Evolutionary conservation across 148 eudicot genomes (phyloP).

Genomic region (Chenopodium album): DNA sequence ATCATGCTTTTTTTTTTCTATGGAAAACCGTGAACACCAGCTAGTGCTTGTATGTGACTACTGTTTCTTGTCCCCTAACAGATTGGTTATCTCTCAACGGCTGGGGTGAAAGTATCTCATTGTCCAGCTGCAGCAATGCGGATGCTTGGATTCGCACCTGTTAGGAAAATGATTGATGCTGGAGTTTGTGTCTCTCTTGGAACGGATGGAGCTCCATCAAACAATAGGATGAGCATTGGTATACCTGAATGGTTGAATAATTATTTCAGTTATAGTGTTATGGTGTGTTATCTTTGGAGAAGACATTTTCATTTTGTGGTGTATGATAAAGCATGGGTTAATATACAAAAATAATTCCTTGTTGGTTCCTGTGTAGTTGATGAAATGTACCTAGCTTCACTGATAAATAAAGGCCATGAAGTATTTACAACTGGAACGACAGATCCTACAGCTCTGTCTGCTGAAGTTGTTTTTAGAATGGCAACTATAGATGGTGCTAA

Average conservation of each 20-base stretch:
- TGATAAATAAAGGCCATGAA: slow-evolving; percentile 87
- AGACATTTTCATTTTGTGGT: too few relatives aligned
- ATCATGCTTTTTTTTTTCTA: background rate
- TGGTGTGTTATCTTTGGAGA: background rate
- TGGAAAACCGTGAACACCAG: background rate
- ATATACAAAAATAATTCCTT: background rate
- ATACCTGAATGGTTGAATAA: background rate
- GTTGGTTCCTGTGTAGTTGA: slow-evolving; percentile 53
- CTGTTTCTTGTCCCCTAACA: slow-evolving; percentile 29
- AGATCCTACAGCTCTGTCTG: slow-evolving; percentile 82
- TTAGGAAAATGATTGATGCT: slow-evolving; percentile 73
- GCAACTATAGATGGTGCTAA: slow-evolving; percentile 88
- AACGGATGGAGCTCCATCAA: slow-evolving; percentile 94
- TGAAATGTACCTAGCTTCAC: slow-evolving; percentile 97
- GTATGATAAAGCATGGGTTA: too few relatives aligned
- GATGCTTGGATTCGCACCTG: slow-evolving; percentile 96
- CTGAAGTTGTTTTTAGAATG: slow-evolving; percentile 78
- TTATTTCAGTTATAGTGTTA: background rate
- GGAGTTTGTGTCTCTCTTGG: slow-evolving; percentile 91
- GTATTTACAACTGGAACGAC: slow-evolving; percentile 68
- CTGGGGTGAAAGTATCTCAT: slow-evolving; percentile 87
- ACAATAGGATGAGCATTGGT: slow-evolving; percentile 98
- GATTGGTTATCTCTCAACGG: slow-evolving; percentile 64
- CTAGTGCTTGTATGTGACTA: background rate
- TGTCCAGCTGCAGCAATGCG: slow-evolving; percentile 98